A percentile compares a stretch with the other conserved stretches of the same genome.
phyloP scores from a whole-genome alignment of 345 rosid genomes.

The Barbarea vulgaris region DNA sequence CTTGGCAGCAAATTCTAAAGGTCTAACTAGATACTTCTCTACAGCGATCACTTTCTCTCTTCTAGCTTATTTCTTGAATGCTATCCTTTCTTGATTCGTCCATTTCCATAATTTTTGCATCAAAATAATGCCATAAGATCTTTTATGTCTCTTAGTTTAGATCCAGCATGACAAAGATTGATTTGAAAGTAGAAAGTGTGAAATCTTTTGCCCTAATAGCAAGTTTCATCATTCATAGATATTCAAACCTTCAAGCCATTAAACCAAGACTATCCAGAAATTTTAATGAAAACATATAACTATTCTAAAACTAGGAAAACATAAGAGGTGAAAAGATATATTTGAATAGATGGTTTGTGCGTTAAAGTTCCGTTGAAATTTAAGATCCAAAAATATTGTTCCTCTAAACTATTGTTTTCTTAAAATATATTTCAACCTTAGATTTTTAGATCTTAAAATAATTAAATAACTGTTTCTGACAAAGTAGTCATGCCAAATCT shows the following conservation, averaged over 20 bases:
- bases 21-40: conserved; percentile 45
- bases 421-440: too few species aligned
- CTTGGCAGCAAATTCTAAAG: conserved; percentile 45
- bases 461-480: too few species aligned
- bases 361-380: too few species aligned
- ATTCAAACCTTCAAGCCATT: background rate
- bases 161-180: too few species aligned
- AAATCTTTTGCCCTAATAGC: background rate
- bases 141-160: background rate
- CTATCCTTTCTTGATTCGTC: conserved; percentile 27
- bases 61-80: conserved; percentile 45
- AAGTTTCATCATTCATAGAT: background rate
- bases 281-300: too few species aligned
- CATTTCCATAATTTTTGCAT: conserved; percentile 9
- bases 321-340: background rate
- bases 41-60: conserved; percentile 53
- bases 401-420: too few species aligned
- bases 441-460: too few species aligned
- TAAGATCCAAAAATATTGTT: too few species aligned
- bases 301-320: too few species aligned
- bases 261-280: background rate
- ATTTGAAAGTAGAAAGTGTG: background rate
- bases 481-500: too few species aligned
- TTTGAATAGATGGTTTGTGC: too few species aligned
- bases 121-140: background rate